phyloP scores from a whole-genome alignment of 805 yeast genomes.

The Nadsonia fulvescens region DNA sequence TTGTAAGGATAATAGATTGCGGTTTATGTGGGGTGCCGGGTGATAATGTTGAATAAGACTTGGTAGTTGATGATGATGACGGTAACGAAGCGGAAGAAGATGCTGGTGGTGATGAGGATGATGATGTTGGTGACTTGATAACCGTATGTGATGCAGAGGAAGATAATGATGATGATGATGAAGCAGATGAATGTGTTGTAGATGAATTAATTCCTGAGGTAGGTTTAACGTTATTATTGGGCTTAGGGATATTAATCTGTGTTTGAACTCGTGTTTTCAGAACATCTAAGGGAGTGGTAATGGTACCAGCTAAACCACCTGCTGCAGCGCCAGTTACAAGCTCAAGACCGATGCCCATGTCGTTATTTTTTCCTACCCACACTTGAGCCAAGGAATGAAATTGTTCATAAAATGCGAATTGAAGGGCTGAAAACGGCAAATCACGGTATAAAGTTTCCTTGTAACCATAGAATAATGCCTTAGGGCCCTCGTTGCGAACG shows the following conservation, averaged over 20 bases:
- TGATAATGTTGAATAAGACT: conserved; percentile 2
- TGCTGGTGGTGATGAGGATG: too few relatives aligned
- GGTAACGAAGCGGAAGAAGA: too few relatives aligned
- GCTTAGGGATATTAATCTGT: conserved; percentile 36
- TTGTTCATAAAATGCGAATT: conserved; percentile 86
- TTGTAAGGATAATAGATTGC: conserved; percentile 15
- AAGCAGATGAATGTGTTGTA: conserved; percentile 1
- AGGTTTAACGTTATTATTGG: too few relatives aligned
- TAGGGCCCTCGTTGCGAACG: conserved; percentile 47
- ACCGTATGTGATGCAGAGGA: conserved; percentile 2
- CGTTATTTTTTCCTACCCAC: conserved; percentile 13
- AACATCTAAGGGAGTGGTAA: conserved; percentile 89
- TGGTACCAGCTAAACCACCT: conserved; percentile 88
- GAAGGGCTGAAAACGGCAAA: conserved; percentile 88
- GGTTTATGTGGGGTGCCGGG: conserved; percentile 2
- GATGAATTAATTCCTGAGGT: too few relatives aligned
- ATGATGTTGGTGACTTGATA: conserved; percentile 12
- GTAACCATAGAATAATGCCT: conserved; percentile 74
- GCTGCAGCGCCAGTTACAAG: conserved; percentile 86
- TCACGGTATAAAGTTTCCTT: conserved; percentile 87
- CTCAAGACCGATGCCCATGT: conserved; percentile 32
- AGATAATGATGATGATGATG: conserved; percentile 1
- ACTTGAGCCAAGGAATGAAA: conserved; percentile 20
- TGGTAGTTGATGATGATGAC: too few relatives aligned
- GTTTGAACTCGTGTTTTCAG: conserved; percentile 90